These are phyloP conservation scores for Podila horticola DNA, from an alignment of 192 early-diverging fungal genomes.

Conservation along the genomic window DNA sequence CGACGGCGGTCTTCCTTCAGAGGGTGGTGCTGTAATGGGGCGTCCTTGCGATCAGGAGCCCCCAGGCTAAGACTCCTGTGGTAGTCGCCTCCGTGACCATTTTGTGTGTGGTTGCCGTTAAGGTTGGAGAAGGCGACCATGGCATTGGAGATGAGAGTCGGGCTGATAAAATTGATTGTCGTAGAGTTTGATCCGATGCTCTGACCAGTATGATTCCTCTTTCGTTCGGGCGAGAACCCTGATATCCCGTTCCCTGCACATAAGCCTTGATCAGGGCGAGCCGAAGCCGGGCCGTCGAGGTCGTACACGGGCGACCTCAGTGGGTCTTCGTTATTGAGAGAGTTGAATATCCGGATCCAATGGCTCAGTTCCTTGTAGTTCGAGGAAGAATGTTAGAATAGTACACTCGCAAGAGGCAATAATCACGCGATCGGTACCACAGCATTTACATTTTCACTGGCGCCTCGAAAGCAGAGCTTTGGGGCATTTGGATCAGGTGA, in stretches of 20 bases:
- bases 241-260: neutral
- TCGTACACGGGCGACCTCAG: conserved; percentile 4
- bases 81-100: neutral
- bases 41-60: conserved; percentile 3
- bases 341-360: conserved; percentile 44
- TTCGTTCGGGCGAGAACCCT: conserved; percentile 24
- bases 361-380: conserved; percentile 31
- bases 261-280: conserved; percentile 2
- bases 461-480: conserved; percentile 38
- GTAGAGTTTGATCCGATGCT: conserved; percentile 3
- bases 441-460: conserved; percentile 34
- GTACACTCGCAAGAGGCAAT: neutral
- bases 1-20: conserved; percentile 28
- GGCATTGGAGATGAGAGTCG: conserved; percentile 33
- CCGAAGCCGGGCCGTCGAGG: conserved; percentile 4
- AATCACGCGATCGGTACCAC: neutral
- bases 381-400: neutral
- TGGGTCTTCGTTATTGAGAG: conserved; percentile 15
- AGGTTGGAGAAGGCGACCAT: conserved; percentile 25
- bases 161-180: conserved; percentile 27
- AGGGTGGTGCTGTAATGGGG: conserved; percentile 9
- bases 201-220: conserved; percentile 22
- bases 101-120: neutral
- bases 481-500: conserved; percentile 16
- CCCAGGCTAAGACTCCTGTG: conserved; percentile 1